Base-by-base conservation (phyloP, 1,284 basidiomycete species). In the Fomitiporia mediterranea region DNA sequence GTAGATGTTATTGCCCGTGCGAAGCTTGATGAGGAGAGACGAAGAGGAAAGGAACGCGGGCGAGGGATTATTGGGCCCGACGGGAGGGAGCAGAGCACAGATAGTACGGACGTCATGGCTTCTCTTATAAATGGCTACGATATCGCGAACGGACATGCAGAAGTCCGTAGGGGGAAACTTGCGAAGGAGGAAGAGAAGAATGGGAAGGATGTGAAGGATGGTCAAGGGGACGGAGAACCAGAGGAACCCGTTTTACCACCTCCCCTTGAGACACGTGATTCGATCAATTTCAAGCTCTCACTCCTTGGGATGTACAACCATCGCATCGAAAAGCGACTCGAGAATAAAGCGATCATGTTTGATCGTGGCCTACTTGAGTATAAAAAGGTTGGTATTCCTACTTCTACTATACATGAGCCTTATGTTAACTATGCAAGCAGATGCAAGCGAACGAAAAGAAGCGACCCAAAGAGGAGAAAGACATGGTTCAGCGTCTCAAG, bases 221-320 rank as follows among this genome's bases (percentile, higher is more conserved):
- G 64, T 11, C 64, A 71, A 13, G 68, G 68, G 6, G 70, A 71
- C 11, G 71, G 62, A 27, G 84, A 81, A 73, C 73, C 69, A 3
- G 83, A 89, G 53, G 85, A 89, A 65, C 76, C 78, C 28, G 80
- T 77, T 27, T 83, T 84, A 59, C 87, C 89, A 4, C 82, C 82
- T 11, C 86, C 89, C 0, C 78, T 85, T 50, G 95, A 98, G 70
- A 95, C 93, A 32, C 78, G 82, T 27, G 89, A 93, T 42, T 96
- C 96, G 34, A 74, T 98, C n/a, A 78, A 83, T 27, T 88, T 98
- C 73, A 99, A 99, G 74, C 74, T 98, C 32, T 84, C 90, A 0
- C 71, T 98, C 55, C 74, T 98, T 61, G 91, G 97, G 67, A 94
- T 95, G 76, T 99, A 98, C 74, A 85, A 85, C 64, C 91, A 94